Evolutionary conservation across 495 filamentous ascomycete species (phyloP).

Genomic region (Friedmanniomyces simplex): DNA sequence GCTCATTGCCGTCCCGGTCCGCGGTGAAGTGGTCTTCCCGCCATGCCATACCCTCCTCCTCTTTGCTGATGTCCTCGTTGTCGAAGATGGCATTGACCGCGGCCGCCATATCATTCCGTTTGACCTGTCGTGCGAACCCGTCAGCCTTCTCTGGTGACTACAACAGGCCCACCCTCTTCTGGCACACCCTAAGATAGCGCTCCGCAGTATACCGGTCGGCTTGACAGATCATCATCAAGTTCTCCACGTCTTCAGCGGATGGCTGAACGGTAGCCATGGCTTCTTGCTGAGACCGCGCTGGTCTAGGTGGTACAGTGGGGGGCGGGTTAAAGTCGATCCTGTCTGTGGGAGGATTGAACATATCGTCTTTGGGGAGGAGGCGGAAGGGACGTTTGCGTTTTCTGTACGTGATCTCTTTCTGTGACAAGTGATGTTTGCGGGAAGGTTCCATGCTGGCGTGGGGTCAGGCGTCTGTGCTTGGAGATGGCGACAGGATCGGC

Average conservation of each 20-base stretch:
- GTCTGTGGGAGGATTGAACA: slow-evolving; percentile 2
- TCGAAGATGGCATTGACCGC: slow-evolving; percentile 12
- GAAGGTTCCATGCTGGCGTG: too few relatives aligned
- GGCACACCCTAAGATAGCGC: slow-evolving; percentile 11
- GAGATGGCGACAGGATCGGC: too few relatives aligned
- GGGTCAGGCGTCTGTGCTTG: too few relatives aligned
- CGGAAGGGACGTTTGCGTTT: neutral
- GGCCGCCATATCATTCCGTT: slow-evolving; percentile 3
- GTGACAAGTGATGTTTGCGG: neutral
- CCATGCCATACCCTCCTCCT: neutral
- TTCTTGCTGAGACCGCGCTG: slow-evolving; percentile 7
- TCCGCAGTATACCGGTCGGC: neutral
- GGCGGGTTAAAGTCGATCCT: neutral
- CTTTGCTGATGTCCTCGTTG: slow-evolving; percentile 7
- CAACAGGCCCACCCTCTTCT: neutral
- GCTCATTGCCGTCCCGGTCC: slow-evolving; percentile 6
- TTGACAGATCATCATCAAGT: neutral
- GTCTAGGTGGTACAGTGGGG: neutral
- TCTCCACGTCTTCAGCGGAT: slow-evolving; percentile 1
- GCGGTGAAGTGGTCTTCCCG: neutral
- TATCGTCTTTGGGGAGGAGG: neutral
- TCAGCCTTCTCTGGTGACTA: neutral
- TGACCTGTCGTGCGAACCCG: neutral
- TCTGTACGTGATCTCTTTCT: neutral
- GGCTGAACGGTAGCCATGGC: slow-evolving; percentile 6